phyloP scores from a whole-genome alignment of 2,329 filamentous ascomycete species.

The Periconia sp. region DNA sequence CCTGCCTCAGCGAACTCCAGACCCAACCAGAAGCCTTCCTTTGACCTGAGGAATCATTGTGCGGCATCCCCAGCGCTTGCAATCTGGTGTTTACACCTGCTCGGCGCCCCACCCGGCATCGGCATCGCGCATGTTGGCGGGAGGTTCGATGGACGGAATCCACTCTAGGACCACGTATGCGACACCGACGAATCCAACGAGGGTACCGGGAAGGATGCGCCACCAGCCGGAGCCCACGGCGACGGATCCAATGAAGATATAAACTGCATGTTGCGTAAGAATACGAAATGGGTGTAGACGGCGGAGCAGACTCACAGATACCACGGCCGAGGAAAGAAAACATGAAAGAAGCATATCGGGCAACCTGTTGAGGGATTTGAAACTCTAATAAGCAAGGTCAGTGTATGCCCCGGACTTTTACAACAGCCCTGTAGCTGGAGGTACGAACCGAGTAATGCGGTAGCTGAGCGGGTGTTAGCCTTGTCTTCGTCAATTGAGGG shows the following conservation, averaged over 20 bases:
- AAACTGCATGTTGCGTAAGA: conserved; percentile 64
- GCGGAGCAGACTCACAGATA: conserved; percentile 69
- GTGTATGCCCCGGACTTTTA: neutral
- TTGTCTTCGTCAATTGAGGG: neutral
- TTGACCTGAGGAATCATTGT: conserved; percentile 24
- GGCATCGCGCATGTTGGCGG: conserved; percentile 57
- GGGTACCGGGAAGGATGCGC: conserved; percentile 73
- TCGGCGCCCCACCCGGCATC: conserved; percentile 57
- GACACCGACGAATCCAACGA: conserved; percentile 77
- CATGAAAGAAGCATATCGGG: conserved; percentile 94
- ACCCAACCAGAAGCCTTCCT: neutral
- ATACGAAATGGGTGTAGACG: neutral
- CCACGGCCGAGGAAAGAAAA: conserved; percentile 97
- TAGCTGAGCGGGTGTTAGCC: conserved; percentile 52
- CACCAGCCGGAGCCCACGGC: conserved; percentile 69
- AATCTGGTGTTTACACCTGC: conserved; percentile 46
- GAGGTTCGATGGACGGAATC: conserved; percentile 55
- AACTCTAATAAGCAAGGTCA: conserved; percentile 62
- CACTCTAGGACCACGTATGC: conserved; percentile 64
- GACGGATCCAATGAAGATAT: conserved; percentile 90
- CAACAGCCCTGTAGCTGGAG: neutral
- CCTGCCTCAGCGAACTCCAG: neutral
- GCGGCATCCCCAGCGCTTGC: conserved; percentile 25
- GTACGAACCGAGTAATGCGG: conserved; percentile 54
- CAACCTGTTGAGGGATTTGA: conserved; percentile 89